Evolutionary conservation across 345 rosid genomes (phyloP), one percentile per base, ranked within the genome.

Genomic region (Excoecaria cochinchinensis): DNA sequence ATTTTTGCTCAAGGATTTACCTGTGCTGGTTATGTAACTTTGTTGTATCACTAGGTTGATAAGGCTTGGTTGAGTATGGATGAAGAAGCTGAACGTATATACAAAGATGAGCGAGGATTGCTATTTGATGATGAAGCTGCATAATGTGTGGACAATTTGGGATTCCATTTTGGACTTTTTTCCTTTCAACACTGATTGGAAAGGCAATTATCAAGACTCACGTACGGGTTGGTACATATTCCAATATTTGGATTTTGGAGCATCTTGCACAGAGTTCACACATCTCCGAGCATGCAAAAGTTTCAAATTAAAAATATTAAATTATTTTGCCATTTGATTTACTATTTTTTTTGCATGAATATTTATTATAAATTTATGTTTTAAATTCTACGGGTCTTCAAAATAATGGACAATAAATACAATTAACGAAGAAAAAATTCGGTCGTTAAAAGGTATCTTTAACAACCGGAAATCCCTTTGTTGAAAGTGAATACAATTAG

Each of bases 101-200:
- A 87, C 82, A 95, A 93, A 84, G 97, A 93, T 55, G 98, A 93
- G 84, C 87, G 77, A 38, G 89, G 87, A 51, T 74, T 86, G 67
- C 92, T 95, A 81, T 88, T 95, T 39, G 95, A 91, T 67, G 99
- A 95, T 76, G 99, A 93, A 80, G 97, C 98, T 72, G 98, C 98
- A 63, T 90, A n/a, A 91, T 95, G 98, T 95, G 99, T 48, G 99
- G 99, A 74, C 99, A 95, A 80, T 89, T 95, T 69, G 99, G 97
- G 73, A 77, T 95, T 73, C 87, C 96, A 8, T 95, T 95, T 80
- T 91, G 96, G 98, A 85, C 90, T 75, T 95, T 95, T 75, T 93
- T 93, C 74, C 75, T 91, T 15, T 89, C 99, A 44, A 95, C 99
- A 47, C 74, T 95, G 83, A 80, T 93, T 58, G 99, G 99, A 69